Evolutionary conservation across 208 protist species (phyloP).

Genomic region (Trypanosoma mega): DNA sequence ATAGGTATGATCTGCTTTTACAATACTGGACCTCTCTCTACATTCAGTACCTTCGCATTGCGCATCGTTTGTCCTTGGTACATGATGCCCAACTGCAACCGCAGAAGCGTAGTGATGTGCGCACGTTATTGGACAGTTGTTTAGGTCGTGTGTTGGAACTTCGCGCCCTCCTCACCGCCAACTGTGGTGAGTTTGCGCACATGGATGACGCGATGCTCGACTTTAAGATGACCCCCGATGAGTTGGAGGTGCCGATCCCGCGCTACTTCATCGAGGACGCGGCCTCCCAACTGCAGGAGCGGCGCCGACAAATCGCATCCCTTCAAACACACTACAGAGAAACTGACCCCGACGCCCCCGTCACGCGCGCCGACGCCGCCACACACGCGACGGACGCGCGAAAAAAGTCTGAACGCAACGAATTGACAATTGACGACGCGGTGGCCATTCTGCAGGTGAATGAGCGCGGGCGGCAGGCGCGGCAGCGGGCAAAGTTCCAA

Average conservation of each 20-base stretch:
- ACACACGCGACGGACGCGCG: slow-evolving; percentile 11
- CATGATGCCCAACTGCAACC: slow-evolving; percentile 94
- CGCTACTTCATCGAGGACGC: slow-evolving; percentile 90
- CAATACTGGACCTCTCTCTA: slow-evolving; percentile 90
- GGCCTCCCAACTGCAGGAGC: slow-evolving; percentile 55
- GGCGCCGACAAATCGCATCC: slow-evolving; percentile 71
- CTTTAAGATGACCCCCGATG: slow-evolving; percentile 86
- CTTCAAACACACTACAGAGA: slow-evolving; percentile 73
- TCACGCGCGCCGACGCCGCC: slow-evolving; percentile 43
- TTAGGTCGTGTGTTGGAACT: slow-evolving; percentile 94
- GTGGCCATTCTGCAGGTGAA: slow-evolving; percentile 90
- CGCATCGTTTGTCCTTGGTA: slow-evolving; percentile 67
- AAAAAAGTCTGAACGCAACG: neutral
- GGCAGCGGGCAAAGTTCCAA: slow-evolving; percentile 93
- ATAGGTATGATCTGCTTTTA: slow-evolving; percentile 55
- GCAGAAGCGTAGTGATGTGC: slow-evolving; percentile 92
- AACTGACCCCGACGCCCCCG: slow-evolving; percentile 65
- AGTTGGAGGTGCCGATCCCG: slow-evolving; percentile 86
- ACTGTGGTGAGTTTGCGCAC: slow-evolving; percentile 84
- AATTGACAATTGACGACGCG: slow-evolving; percentile 83
- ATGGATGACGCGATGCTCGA: slow-evolving; percentile 92
- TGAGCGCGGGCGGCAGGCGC: slow-evolving; percentile 94
- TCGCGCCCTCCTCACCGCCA: slow-evolving; percentile 60
- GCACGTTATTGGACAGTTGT: slow-evolving; percentile 86
- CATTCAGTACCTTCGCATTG: slow-evolving; percentile 88